These are phyloP conservation scores for Endocalyx cinctus DNA, from an alignment of 2,329 filamentous ascomycete species.

Conservation along the genomic window DNA sequence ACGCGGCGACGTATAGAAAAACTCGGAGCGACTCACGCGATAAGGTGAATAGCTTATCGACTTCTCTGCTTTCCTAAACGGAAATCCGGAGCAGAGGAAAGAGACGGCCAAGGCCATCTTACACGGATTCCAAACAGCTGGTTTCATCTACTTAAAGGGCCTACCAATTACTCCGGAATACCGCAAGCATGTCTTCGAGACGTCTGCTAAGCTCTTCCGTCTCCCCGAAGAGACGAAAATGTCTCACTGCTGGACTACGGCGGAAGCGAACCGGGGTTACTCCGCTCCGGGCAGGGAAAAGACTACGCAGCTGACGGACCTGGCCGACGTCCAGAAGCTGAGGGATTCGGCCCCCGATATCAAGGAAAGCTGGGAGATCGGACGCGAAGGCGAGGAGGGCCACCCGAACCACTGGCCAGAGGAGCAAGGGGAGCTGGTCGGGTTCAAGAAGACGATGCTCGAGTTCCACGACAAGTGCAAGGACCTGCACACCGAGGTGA, in stretches of 20 bases:
- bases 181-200: constrained; percentile 58
- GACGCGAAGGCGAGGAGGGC: constrained; percentile 52
- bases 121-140: constrained; percentile 75
- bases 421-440: constrained; percentile 45
- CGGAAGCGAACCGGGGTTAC: constrained; percentile 71
- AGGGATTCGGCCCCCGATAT: constrained; percentile 57
- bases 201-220: constrained; percentile 67
- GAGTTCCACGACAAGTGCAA: constrained; percentile 73
- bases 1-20: too few relatives aligned
- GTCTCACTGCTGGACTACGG: constrained; percentile 64
- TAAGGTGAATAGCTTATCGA: constrained; percentile 65
- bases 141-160: constrained; percentile 85
- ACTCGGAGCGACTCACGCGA: too few relatives aligned
- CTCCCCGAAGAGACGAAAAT: constrained; percentile 61
- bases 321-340: constrained; percentile 51
- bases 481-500: constrained; percentile 68
- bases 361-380: constrained; percentile 64
- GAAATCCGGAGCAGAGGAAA: constrained; percentile 54
- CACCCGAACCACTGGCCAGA: constrained; percentile 74
- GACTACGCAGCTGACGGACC: constrained; percentile 53
- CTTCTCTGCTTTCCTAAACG: constrained; percentile 68
- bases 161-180: constrained; percentile 62
- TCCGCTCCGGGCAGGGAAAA: constrained; percentile 68
- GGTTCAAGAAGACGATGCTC: constrained; percentile 70
- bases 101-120: constrained; percentile 69